Evolutionary conservation across 2,329 filamentous ascomycete species (phyloP).

Genomic region (Cladosporium colombiae): DNA sequence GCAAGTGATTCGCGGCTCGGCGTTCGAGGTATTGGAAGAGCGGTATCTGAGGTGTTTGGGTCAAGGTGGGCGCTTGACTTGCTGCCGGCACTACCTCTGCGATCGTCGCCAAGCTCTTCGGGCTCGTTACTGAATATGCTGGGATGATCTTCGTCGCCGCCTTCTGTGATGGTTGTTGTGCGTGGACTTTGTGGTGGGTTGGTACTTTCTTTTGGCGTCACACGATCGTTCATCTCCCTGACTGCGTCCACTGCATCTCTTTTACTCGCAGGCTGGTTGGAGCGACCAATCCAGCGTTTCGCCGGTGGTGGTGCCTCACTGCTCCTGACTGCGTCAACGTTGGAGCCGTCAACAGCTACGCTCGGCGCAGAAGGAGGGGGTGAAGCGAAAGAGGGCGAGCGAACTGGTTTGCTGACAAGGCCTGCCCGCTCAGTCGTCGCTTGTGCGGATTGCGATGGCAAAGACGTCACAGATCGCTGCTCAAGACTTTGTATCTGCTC

Average conservation of each 20-base stretch:
- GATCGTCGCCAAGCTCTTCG: slow-evolving; percentile 4
- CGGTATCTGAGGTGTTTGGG: not conserved
- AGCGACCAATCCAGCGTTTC: slow-evolving; percentile 19
- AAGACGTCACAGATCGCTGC: slow-evolving; percentile 27
- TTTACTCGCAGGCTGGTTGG: not conserved
- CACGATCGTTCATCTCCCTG: slow-evolving; percentile 30
- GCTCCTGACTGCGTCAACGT: slow-evolving; percentile 30
- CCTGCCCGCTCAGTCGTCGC: slow-evolving; percentile 6
- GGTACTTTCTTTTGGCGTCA: not conserved
- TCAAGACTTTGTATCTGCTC: slow-evolving; percentile 22
- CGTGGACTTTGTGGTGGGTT: not conserved
- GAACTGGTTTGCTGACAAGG: slow-evolving; percentile 26
- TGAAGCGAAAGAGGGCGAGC: slow-evolving; percentile 34
- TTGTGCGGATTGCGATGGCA: slow-evolving; percentile 20
- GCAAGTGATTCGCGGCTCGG: slow-evolving; percentile 11
- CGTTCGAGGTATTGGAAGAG: slow-evolving; percentile 9
- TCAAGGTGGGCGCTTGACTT: slow-evolving; percentile 6
- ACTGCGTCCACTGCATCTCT: slow-evolving; percentile 35
- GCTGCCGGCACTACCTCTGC: slow-evolving; percentile 6
- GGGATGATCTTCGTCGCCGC: not conserved
- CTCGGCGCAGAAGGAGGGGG: slow-evolving; percentile 24
- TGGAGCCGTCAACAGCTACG: slow-evolving; percentile 34
- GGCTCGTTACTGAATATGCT: not conserved
- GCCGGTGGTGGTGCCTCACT: slow-evolving; percentile 26
- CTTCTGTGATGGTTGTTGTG: slow-evolving; percentile 2